Evolutionary conservation across 1,284 basidiomycete genomes (phyloP), one percentile per base, ranked within the genome.

Genomic region (Tylopilus sp.): DNA sequence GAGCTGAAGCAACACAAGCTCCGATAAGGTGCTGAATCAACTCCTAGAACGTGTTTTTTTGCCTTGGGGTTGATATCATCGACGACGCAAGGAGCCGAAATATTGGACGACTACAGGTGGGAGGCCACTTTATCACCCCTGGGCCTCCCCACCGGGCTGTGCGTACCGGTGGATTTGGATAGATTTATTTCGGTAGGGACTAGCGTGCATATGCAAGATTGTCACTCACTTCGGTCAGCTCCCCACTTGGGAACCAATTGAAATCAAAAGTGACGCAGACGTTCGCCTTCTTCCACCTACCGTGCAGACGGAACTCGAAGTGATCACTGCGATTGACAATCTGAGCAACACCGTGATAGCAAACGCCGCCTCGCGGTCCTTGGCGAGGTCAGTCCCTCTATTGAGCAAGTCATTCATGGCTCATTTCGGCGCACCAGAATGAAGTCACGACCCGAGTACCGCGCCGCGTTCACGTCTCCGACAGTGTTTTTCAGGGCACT

Each of bases 321-420:
- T 95, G 29, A 79, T 96, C 60, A 85, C 86, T 5, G 86, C 92
- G 9, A 90, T 99, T 42, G 88, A 95, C 59, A 97, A 98, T 64
- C 75, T 99, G 34, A 88, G 92, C 40, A 99, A 99, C 61, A 92
- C 95, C 21, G 94, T 99, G 45, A 87, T 99, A 48, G 94, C 95
- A 4, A 95, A 95, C 56, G 82, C 89, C 19, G 92, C 94, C 3
- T 97, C 94, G 26, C 81, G 91, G 49, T 86, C 89, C 23, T 73
- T 97, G 34, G 86, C 90, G 29, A 84, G 81, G 91, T 92, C 61
- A 53, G 77, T 50, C 49, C 15, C 53, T 35, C 13, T 51, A 48
- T 19, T 41, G 5, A 41, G 29, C 28, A 28, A 18, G 7, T 25
- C 25, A 7, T 34, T 15, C 23, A 28, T 21, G 23, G 25, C 33